These are phyloP conservation scores for Multifurca ochricompacta DNA, from an alignment of 768 basidiomycete genomes.

Conservation along the genomic window DNA sequence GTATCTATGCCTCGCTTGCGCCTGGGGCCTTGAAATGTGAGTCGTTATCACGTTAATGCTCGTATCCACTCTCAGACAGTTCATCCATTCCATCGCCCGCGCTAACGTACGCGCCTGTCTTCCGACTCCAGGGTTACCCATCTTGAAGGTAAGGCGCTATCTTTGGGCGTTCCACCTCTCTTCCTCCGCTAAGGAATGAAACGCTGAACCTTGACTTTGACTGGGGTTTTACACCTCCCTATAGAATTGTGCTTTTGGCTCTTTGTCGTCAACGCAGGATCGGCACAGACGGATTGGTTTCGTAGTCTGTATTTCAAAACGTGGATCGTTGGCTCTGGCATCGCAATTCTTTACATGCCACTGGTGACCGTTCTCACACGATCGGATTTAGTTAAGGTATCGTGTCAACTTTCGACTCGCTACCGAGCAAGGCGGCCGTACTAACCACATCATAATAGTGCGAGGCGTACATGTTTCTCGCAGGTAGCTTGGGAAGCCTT, in stretches of 20 bases:
- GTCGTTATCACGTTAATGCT: slow-evolving; percentile 22
- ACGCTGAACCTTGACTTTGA: no score
- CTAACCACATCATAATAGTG: slow-evolving; percentile 34
- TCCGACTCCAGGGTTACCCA: slow-evolving; percentile 55
- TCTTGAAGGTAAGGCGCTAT: slow-evolving; percentile 52
- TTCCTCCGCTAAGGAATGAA: no score
- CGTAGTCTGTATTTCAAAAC: slow-evolving; percentile 62
- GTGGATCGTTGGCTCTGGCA: slow-evolving; percentile 58
- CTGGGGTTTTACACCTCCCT: no score
- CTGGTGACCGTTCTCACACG: slow-evolving; percentile 59
- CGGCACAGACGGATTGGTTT: slow-evolving; percentile 64
- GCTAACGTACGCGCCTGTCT: not conserved
- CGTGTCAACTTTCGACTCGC: not conserved
- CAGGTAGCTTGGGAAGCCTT: slow-evolving; percentile 61
- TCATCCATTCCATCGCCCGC: not conserved
- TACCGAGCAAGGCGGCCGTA: not conserved
- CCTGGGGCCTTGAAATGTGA: slow-evolving; percentile 73
- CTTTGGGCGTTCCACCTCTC: no score
- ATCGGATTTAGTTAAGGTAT: slow-evolving; percentile 49
- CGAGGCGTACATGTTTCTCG: slow-evolving; percentile 63
- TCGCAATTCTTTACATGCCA: slow-evolving; percentile 62
- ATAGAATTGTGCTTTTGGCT: slow-evolving; percentile 87
- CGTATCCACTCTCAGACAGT: not conserved
- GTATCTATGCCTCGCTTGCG: slow-evolving; percentile 52
- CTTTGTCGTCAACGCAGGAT: slow-evolving; percentile 63